phyloP scores from a whole-genome alignment of 768 basidiomycete genomes.

The Termitomyces sp. region DNA sequence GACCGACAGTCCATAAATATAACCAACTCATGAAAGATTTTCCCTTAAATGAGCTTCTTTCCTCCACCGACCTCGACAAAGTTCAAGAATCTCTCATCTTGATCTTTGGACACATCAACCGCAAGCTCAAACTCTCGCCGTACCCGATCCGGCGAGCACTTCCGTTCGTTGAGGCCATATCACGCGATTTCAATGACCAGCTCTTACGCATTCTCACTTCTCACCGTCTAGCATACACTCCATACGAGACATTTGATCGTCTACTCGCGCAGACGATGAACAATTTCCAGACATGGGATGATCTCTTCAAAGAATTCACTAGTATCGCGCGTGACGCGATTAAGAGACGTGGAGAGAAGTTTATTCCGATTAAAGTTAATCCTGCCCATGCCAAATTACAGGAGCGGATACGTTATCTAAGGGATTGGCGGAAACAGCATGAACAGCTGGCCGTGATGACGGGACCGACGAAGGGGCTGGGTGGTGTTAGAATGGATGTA shows the following conservation, averaged over 20 bases:
- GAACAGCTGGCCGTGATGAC: constrained; percentile 98
- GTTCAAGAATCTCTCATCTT: constrained; percentile 82
- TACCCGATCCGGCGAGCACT: constrained; percentile 95
- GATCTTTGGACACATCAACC: constrained; percentile 92
- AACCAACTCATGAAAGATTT: constrained; percentile 99
- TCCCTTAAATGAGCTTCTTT: constrained; percentile 92
- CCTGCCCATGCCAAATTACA: constrained; percentile 90
- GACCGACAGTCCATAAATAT: constrained; percentile 82
- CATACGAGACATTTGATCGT: constrained; percentile 91
- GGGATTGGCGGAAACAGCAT: constrained; percentile 95
- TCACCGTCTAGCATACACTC: constrained; percentile 88
- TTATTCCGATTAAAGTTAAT: constrained; percentile 93
- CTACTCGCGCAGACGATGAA: constrained; percentile 68
- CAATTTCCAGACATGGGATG: constrained; percentile 88
- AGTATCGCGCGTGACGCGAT: constrained; percentile 92
- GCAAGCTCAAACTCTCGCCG: constrained; percentile 92
- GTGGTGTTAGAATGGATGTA: constrained; percentile 65
- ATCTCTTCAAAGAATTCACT: constrained; percentile 86
- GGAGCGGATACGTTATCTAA: constrained; percentile 79
- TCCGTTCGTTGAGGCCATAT: constrained; percentile 97
- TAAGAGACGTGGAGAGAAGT: constrained; percentile 82
- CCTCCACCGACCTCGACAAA: constrained; percentile 94
- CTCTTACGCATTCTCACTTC: constrained; percentile 86
- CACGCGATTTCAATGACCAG: constrained; percentile 94
- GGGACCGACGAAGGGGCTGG: constrained; percentile 83